Base-by-base conservation (phyloP, 1,139 yeast species). In the Candida gigantensis region DNA sequence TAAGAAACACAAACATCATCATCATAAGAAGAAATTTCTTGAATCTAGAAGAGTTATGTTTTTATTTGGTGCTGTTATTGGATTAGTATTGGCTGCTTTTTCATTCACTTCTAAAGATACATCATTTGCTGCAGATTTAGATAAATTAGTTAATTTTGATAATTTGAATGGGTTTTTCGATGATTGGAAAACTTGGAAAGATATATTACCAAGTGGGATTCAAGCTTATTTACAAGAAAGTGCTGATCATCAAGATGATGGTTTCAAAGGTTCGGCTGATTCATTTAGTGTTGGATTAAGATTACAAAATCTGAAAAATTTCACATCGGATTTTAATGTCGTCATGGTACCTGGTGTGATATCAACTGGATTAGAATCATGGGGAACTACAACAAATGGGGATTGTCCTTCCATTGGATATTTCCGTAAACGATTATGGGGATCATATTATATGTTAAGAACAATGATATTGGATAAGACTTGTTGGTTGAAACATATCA, bases 301-400 rank as follows among this genome's bases (percentile, higher is more conserved):
- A 35, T 64, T 90, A 68, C 64, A 63, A 16, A 57, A 65, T 5
- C 72, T 67, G 20, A 74, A 76, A 30, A 77, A 82, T 23, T 59
- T 76, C 33, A 55, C 70, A 0, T 72, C 79, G 1, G 77, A 84
- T 44, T 74, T 78, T 58, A 95, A 95, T 11, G 96, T 92, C 10
- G 78, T 92, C 7, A 75, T 92, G 81, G 89, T 92, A 16, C 98
- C 98, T 0, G 98, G 98, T 2, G 97, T 92, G 6, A 86, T 88
- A 35, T 86, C 96, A 20, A 90, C 97, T 0, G 97, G 97, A 2
- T 72, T 92, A 30, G 98, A 94, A 58, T 82, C 92, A 31, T 92
- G 98, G 98, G 84, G 95, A 0, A 68, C 87, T 10, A 53, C 55
- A 6, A 50, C 53, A 1, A 75, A 69, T 2, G 95, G 84, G 8